Conservation (phyloP, 140 eudicot species). For the Oenanthe javanica region DNA sequence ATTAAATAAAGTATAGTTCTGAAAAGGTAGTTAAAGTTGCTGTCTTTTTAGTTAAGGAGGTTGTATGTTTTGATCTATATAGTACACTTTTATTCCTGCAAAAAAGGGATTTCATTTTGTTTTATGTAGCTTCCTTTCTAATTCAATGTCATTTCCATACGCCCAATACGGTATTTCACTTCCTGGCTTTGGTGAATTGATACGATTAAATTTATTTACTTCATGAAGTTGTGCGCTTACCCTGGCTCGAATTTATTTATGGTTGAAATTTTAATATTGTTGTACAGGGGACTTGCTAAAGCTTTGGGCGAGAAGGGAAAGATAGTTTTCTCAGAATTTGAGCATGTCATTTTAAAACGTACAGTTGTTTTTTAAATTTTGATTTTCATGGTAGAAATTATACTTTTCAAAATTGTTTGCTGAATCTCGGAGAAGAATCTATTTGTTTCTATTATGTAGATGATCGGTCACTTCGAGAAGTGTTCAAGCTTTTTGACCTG, state of each 20-base stretch:
- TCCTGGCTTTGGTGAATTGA: background rate
- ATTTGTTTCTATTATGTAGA: constrained; percentile 28
- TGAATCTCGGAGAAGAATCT: background rate
- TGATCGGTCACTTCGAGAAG: constrained; percentile 72
- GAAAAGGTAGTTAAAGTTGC: background rate
- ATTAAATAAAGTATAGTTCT: background rate
- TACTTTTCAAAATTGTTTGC: background rate
- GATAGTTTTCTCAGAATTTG: constrained; percentile 71
- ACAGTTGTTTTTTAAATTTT: constrained; percentile 10
- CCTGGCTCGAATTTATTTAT: background rate
- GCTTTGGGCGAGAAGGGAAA: constrained; percentile 78
- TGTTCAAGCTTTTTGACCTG: constrained; percentile 89
- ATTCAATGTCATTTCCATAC: background rate
- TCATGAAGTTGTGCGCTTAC: background rate
- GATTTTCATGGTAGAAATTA: background rate
- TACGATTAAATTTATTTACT: background rate
- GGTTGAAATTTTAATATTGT: constrained; percentile 7
- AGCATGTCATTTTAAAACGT: constrained; percentile 75
- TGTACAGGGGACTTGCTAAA: constrained; percentile 77
- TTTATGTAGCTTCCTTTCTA: background rate
- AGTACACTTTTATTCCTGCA: background rate
- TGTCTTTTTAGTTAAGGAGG: background rate
- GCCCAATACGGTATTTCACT: background rate
- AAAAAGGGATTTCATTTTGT: background rate
- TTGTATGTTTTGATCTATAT: background rate